Evolutionary conservation across 108 stramenopile species (phyloP), one percentile per base, ranked within the genome.

Genomic region (Nitzschia sp.): DNA sequence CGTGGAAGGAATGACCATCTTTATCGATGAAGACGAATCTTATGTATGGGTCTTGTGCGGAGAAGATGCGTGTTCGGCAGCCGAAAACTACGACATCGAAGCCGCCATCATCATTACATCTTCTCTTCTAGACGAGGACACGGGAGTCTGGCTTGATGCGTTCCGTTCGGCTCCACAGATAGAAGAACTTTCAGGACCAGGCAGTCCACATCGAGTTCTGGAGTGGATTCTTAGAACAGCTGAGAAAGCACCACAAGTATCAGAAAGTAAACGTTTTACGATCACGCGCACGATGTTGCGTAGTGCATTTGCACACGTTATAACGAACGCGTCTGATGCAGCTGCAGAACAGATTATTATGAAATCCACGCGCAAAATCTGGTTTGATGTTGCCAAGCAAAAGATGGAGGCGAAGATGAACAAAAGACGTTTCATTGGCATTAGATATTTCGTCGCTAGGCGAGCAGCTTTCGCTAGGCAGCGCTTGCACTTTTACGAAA

Each of bases 1-100:
- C 0, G 30, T 58, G 2, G 55, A 58, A 15, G 68, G 44, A 6
- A 27, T 31, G 13, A 31, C 68, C 22, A 9, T 47, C 29, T 58
- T 29, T 17, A 58, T 69, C 9, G 68, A 69, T 19, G 56, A 69
- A 48, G 68, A 69, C 57, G 53, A 69, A 9, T 46, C 23, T 16
- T 54, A 58, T 29, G 16, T 46, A 11, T 69, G 68, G 68, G 19
- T 69, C 8, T 22, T 69, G 1, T 29, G 35, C 28, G 68, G 68
- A 32, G 46, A 69, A 58, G 56, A 58, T 29, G 36, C 68, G 16
- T 22, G 23, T 2, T 32, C 45, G 4, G 4, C 28, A 15, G 56
- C 55, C 16, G 68, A 69, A 46, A 47, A 47, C 31, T 69, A 54
- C 32, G 57, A 58, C 19, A 34, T 69, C 15, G 56, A 57, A 45